Conservation (phyloP, 495 filamentous ascomycete genomes). For the Haplographium delicatum region DNA sequence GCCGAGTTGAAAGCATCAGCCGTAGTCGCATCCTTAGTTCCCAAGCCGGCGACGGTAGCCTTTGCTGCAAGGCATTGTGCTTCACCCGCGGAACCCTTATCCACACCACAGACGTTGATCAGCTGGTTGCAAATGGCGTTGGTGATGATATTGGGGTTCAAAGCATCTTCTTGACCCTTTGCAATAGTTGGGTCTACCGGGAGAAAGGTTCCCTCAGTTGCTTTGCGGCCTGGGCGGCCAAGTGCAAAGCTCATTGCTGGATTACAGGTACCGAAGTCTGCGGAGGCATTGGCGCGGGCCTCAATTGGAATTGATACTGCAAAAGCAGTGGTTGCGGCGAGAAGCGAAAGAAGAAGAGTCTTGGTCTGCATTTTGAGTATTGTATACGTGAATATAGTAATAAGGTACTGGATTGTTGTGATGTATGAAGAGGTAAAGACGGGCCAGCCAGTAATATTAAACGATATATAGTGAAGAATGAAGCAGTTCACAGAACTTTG, state of each 20-base stretch:
- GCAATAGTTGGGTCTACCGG: conserved; percentile 40
- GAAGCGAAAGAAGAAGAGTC: conserved; percentile 9
- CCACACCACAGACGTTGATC: conserved; percentile 38
- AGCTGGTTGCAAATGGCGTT: conserved; percentile 54
- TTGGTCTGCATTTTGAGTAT: conserved; percentile 12
- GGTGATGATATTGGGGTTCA: conserved; percentile 61
- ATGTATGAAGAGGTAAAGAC: too few species aligned
- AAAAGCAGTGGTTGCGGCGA: conserved; percentile 1
- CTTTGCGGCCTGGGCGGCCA: conserved; percentile 39
- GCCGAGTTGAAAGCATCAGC: not conserved
- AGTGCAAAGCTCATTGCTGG: conserved; percentile 47
- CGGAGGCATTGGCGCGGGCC: not conserved
- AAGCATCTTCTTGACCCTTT: conserved; percentile 45
- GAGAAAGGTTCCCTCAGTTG: conserved; percentile 49
- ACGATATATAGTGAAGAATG: not conserved
- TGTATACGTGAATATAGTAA: not conserved
- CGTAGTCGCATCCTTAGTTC: conserved; percentile 24
- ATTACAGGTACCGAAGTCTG: conserved; percentile 42
- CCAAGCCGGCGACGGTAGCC: conserved; percentile 23
- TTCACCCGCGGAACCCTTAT: conserved; percentile 29
- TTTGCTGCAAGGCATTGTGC: conserved; percentile 36
- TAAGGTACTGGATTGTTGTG: too few species aligned
- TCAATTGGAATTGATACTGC: conserved; percentile 1
- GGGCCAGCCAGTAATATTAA: not conserved
- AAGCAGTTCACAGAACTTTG: conserved; percentile 6